Evolutionary conservation across 2,329 filamentous ascomycete species (phyloP).

Genomic region (Sphaceloma murrayae): DNA sequence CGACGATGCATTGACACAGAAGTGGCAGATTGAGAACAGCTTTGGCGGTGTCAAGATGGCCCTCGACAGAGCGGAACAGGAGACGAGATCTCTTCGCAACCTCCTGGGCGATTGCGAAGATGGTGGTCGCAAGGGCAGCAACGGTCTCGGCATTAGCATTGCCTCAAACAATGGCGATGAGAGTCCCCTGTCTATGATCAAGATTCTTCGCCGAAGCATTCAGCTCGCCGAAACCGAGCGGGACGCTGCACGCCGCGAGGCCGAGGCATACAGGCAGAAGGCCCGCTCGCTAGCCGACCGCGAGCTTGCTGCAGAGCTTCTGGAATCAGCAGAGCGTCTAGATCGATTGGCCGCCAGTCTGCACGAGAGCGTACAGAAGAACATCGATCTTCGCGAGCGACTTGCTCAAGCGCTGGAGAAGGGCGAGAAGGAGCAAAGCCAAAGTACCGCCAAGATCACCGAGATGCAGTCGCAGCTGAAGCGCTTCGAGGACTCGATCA

Average conservation of each 20-base stretch:
- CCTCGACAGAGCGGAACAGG: conserved; percentile 86
- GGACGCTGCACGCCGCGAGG: conserved; percentile 60
- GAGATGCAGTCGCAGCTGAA: conserved; percentile 73
- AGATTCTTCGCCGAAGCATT: conserved; percentile 58
- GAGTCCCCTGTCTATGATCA: conserved; percentile 45
- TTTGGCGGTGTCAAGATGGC: conserved; percentile 88
- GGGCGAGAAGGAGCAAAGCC: conserved; percentile 72
- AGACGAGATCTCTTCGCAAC: conserved; percentile 71
- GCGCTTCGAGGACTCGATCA: conserved; percentile 70
- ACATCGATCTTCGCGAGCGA: conserved; percentile 63
- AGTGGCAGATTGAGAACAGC: conserved; percentile 92
- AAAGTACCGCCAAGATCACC: conserved; percentile 73
- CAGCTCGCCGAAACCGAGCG: conserved; percentile 61
- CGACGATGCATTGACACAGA: conserved; percentile 88
- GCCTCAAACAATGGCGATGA: conserved; percentile 26
- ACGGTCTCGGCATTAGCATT: conserved; percentile 19
- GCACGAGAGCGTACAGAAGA: conserved; percentile 67
- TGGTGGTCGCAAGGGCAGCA: conserved; percentile 1
- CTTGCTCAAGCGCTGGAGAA: conserved; percentile 70
- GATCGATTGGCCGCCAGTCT: conserved; percentile 73
- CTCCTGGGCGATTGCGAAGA: conserved; percentile 34
- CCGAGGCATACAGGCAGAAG: conserved; percentile 51
- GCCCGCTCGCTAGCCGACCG: conserved; percentile 54
- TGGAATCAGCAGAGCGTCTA: conserved; percentile 63
- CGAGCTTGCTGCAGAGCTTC: conserved; percentile 58